Percentiles rank a stretch among this genome's conserved stretches.
phyloP scores from a whole-genome alignment of 2,329 filamentous ascomycete genomes.

The Akanthomyces uredinophilus region DNA sequence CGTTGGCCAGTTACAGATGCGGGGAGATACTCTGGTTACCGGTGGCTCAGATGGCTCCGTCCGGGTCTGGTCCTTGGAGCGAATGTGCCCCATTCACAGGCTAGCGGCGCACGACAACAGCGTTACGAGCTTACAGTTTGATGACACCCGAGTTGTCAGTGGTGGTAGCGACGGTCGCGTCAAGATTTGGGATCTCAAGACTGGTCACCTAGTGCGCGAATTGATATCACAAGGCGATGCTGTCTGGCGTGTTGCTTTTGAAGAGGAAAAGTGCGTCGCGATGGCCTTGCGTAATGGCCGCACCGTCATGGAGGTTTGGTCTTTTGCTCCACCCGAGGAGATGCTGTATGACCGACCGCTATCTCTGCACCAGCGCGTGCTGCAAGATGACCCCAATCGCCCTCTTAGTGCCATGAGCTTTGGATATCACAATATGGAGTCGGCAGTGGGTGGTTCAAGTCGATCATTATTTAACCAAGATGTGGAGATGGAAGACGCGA shows the following conservation, averaged over 20 bases:
- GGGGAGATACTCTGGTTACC: slow-evolving; percentile 88
- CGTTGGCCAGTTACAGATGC: slow-evolving; percentile 94
- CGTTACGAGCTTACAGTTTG: slow-evolving; percentile 95
- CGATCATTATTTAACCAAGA: slow-evolving; percentile 39
- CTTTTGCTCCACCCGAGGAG: slow-evolving; percentile 82
- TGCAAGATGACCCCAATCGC: slow-evolving; percentile 43
- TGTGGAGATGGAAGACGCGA: slow-evolving; percentile 52
- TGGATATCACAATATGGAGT: slow-evolving; percentile 34
- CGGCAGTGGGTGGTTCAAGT: slow-evolving; percentile 26
- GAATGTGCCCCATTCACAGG: slow-evolving; percentile 87
- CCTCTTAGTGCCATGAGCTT: slow-evolving; percentile 47
- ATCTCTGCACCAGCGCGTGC: slow-evolving; percentile 43
- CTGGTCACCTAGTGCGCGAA: slow-evolving; percentile 83
- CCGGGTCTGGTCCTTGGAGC: slow-evolving; percentile 88
- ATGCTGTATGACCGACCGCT: slow-evolving; percentile 48
- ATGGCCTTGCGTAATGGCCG: slow-evolving; percentile 80
- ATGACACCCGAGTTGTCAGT: slow-evolving; percentile 90
- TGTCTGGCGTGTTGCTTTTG: slow-evolving; percentile 96
- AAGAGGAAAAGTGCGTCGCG: slow-evolving; percentile 96
- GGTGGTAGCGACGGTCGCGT: slow-evolving; percentile 96
- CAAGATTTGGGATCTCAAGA: slow-evolving; percentile 96
- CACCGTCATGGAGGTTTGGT: slow-evolving; percentile 99
- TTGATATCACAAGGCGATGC: slow-evolving; percentile 87
- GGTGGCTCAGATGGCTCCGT: slow-evolving; percentile 95
- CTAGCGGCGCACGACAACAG: slow-evolving; percentile 97